Evolutionary conservation across 2,329 filamentous ascomycete species (phyloP), one percentile per base, ranked within the genome.

Genomic region (Fusarium floridanum): DNA sequence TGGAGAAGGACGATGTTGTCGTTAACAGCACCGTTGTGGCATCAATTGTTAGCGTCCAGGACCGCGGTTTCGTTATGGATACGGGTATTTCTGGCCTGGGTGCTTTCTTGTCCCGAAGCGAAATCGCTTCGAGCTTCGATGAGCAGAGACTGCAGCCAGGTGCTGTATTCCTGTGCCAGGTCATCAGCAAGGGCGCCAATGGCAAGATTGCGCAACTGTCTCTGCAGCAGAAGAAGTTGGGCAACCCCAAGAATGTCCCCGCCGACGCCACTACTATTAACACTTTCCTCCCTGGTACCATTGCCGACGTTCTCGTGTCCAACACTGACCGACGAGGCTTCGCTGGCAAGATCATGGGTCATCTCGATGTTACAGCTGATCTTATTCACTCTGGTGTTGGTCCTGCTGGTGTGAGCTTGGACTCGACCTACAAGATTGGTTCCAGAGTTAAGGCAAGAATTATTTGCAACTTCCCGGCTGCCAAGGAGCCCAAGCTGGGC

Each of bases 41-140:
- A 2, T 93, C 95, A 0, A 92, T 99, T 29, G 84, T 89, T 61
- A 99, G 96, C 82, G 93, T 97, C n/a, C 96, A 99, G 83, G 97
- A 99, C 78, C 95, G 98, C 80, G 97, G 97, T 71, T 89, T 97
- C 67, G 90, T 98, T 66, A 98, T 99, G 95, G 95, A 98, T 77
- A 84, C 98, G 41, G 95, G 95, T 20, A 86, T 98, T 8, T 87
- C 91, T 39, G 88, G 90, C 41, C 82, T 95, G 62, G 92, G 91
- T 73, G 97, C 94, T 4, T 99, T 99, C 84, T 88, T 99, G 80
- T 90, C 95, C 6, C 93, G 93, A 71, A 95, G 93, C 80, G 95
- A 98, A 80, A 85, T 98, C 20, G 93, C 94, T 60, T 81, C 89
- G 34, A 87, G 86, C 53, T 86, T 93, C 20, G 85, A 92, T 6